phyloP scores from a whole-genome alignment of 1,284 basidiomycete species.

The Clitocybe nebularis region DNA sequence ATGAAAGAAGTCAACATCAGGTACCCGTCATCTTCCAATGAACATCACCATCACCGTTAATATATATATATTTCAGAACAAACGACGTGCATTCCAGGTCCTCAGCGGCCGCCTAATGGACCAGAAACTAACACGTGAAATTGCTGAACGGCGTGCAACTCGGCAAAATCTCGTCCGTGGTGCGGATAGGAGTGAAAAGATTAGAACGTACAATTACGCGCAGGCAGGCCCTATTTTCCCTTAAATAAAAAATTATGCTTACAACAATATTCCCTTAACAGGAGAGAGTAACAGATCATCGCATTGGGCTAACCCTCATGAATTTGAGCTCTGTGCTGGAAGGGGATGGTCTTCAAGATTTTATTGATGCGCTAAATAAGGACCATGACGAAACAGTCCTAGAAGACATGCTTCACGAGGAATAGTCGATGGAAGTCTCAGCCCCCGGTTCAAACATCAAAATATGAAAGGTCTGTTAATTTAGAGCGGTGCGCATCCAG shows the following conservation, averaged over 20 bases:
- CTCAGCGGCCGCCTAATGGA: conserved; percentile 82
- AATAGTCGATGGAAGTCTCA: too few relatives aligned
- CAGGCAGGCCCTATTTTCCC: conserved; percentile 54
- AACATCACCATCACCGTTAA: background rate
- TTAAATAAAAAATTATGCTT: too few relatives aligned
- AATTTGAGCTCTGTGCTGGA: conserved; percentile 77
- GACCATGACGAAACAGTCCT: conserved; percentile 65
- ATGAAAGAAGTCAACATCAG: conserved; percentile 94
- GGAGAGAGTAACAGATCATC: conserved; percentile 91
- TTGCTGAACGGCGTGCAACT: conserved; percentile 65
- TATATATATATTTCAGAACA: conserved; percentile 57
- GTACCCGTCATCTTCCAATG: conserved; percentile 32
- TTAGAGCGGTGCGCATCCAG: too few relatives aligned
- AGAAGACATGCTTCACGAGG: conserved; percentile 55
- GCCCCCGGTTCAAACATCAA: too few relatives aligned
- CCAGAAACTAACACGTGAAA: conserved; percentile 66
- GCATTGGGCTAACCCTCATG: conserved; percentile 75
- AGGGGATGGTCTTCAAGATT: conserved; percentile 65
- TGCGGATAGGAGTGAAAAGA: conserved; percentile 86
- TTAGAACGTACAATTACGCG: conserved; percentile 90
- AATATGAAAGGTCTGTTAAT: too few relatives aligned
- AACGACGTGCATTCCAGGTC: conserved; percentile 84
- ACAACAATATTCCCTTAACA: conserved; percentile 30
- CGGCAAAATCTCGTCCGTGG: conserved; percentile 74
- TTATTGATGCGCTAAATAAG: conserved; percentile 62